A percentile compares a stretch with the other conserved stretches of the same genome.
Conservation (phyloP, 345 rosid genomes). For the Physaria fendleri region DNA sequence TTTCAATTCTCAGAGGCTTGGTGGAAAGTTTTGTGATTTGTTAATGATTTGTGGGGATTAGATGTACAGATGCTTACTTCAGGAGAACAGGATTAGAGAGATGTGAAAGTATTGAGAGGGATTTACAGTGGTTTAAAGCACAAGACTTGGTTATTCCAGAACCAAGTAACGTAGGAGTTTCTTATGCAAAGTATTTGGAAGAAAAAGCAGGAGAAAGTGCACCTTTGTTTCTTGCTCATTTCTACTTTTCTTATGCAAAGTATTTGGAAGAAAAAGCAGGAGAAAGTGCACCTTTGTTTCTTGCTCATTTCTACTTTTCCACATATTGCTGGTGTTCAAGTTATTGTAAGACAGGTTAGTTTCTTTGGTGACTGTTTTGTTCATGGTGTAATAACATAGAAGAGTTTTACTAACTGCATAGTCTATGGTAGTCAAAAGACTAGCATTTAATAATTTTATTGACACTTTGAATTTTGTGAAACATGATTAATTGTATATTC, state of each 20-base stretch:
- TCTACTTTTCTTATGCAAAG: conserved; percentile 39
- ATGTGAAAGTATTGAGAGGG: no score
- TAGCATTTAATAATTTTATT: no score
- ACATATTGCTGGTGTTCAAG: conserved; percentile 84
- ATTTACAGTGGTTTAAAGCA: no score
- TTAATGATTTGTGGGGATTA: neutral
- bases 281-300: conserved; percentile 66
- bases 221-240: neutral
- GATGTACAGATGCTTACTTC: conserved; percentile 61
- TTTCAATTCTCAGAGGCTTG: neutral
- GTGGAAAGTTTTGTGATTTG: neutral
- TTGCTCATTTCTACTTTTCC: conserved; percentile 87
- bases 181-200: no score
- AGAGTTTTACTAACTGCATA: neutral
- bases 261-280: conserved; percentile 69
- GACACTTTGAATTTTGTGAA: no score
- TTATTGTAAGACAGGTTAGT: conserved; percentile 57
- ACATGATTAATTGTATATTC: no score
- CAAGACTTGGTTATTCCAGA: no score
- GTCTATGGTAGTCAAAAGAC: no score
- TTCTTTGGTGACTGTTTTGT: conserved; percentile 1
- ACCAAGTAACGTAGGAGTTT: no score
- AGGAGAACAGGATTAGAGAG: conserved; percentile 55
- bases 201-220: neutral
- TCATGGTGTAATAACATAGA: neutral